Base-by-base conservation (phyloP, 1,139 yeast genomes). In the Debaryomyces fabryi region DNA sequence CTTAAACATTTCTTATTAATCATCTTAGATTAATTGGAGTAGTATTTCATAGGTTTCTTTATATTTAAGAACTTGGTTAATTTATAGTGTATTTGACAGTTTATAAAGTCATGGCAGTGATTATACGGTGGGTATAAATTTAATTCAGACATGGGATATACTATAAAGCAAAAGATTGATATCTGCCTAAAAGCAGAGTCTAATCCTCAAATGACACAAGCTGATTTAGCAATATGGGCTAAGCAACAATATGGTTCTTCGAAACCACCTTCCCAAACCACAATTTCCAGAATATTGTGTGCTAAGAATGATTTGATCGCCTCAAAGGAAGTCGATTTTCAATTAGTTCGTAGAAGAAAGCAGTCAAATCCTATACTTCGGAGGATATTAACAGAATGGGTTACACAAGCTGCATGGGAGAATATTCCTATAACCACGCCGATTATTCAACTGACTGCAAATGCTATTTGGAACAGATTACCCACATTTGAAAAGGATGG, bases 161-260 rank as follows among this genome's bases (percentile, higher is more conserved):
- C 82, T 6, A 78, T 81, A 52, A 84, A 83, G 59, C 88, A 83
- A 56, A 81, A 84, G 64, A 83, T 83, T 37, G 87, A 82, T 56
- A 82, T 84, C 47, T 83, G 88, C 58, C 75, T 84, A 45, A 81
- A 83, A 74, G 81, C 87, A 16, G 88, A 83, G 60, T 71, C 85
- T 16, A 79, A 81, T 54, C 88, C 88, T 1, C 76, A 76, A 30
- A 81, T 85, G 87, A 83, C 88, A 1, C 89, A 84, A 60, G 72
- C 76, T n/a, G 87, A 83, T 54, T 62, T 84, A 44, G 89, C 88
- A 0, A 60, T 65, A 34, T 84, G 89, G 89, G 88, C 88, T 0
- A 78, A 79, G 62, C 67, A 69, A 29, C 71, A 80, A 33, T 81
- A 81, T 58, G 79, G 79, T 38, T 66, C 82, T 3, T 62, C 68